Percentiles rank a stretch among this genome's conserved stretches.
phyloP scores from a whole-genome alignment of 192 early-diverging fungal species.

The Spizellomyces punctatus region DNA sequence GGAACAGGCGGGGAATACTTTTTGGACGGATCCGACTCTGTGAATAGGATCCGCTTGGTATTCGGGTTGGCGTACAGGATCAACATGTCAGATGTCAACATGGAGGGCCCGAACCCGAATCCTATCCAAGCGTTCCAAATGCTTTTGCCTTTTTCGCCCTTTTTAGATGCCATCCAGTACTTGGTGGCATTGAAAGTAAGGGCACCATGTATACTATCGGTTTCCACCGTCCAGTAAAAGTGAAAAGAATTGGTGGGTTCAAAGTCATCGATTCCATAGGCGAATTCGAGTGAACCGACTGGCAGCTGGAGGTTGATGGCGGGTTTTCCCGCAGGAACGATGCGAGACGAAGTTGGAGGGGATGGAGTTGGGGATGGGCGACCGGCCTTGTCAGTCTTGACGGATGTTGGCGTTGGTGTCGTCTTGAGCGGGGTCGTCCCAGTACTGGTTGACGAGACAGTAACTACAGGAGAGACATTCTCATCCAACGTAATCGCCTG shows the following conservation, averaged over 20 bases:
- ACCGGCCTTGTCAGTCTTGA: too few species aligned
- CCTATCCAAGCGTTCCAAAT: slow-evolving; percentile 20
- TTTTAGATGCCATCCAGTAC: background rate
- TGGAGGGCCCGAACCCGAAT: slow-evolving; percentile 34
- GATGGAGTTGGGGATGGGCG: too few species aligned
- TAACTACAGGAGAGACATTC: too few species aligned
- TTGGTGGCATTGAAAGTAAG: slow-evolving; percentile 20
- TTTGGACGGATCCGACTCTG: slow-evolving; percentile 4
- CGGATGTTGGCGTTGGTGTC: too few species aligned
- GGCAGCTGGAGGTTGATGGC: too few species aligned
- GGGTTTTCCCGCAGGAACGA: too few species aligned
- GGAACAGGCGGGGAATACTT: background rate
- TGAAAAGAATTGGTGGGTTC: slow-evolving; percentile 3
- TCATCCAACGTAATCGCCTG: too few species aligned
- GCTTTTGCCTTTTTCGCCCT: slow-evolving; percentile 1
- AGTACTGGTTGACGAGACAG: too few species aligned
- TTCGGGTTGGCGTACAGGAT: slow-evolving; percentile 13
- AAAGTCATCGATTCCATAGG: background rate
- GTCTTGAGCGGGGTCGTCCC: too few species aligned
- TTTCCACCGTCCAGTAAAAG: slow-evolving; percentile 26
- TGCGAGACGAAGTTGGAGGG: too few species aligned
- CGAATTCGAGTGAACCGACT: background rate
- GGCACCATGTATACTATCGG: slow-evolving; percentile 9
- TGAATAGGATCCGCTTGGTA: background rate
- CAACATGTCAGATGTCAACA: slow-evolving; percentile 35